phyloP scores from a whole-genome alignment of 164 flowering plant genomes.

The Aristolochia californica region DNA sequence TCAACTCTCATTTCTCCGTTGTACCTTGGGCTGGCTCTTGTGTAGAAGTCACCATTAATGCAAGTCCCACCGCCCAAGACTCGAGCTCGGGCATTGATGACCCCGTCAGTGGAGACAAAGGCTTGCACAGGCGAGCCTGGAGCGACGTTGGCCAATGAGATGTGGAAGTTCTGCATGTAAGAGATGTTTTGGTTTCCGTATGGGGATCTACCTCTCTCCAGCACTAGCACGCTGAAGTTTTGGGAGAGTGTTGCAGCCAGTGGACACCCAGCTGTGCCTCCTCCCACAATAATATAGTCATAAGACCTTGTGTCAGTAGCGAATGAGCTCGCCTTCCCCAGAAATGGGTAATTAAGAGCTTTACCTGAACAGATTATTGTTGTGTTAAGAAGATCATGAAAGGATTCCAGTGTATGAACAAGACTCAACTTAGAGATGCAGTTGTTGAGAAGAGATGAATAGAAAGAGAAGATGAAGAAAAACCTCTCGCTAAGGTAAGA shows the following conservation, averaged over 20 bases:
- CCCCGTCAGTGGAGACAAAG: conserved; percentile 83
- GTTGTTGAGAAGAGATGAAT: too few species aligned
- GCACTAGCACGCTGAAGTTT: conserved; percentile 56
- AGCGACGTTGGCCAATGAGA: conserved; percentile 54
- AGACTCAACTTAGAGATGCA: background rate
- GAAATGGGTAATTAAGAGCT: conserved; percentile 38
- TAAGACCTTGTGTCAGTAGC: conserved; percentile 11
- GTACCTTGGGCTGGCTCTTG: conserved; percentile 61
- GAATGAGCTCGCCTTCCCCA: conserved; percentile 56
- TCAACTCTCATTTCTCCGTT: background rate
- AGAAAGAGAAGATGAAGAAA: too few species aligned
- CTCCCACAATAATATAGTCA: conserved; percentile 88
- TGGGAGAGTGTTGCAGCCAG: conserved; percentile 82
- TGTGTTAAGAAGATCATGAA: background rate
- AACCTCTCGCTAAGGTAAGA: conserved; percentile 10
- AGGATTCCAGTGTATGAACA: background rate
- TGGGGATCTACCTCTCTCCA: conserved; percentile 85
- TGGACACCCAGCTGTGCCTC: conserved; percentile 97
- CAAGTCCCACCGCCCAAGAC: conserved; percentile 79
- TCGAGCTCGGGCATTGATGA: conserved; percentile 68
- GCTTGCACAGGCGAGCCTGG: conserved; percentile 56
- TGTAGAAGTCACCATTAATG: conserved; percentile 94
- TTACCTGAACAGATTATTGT: conserved; percentile 17
- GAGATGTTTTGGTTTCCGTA: conserved; percentile 54
- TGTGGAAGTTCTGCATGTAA: conserved; percentile 53